Percentiles rank a stretch among this genome's conserved stretches.
phyloP scores from a whole-genome alignment of 345 rosid genomes.

The Eucalyptus erythrocorys region DNA sequence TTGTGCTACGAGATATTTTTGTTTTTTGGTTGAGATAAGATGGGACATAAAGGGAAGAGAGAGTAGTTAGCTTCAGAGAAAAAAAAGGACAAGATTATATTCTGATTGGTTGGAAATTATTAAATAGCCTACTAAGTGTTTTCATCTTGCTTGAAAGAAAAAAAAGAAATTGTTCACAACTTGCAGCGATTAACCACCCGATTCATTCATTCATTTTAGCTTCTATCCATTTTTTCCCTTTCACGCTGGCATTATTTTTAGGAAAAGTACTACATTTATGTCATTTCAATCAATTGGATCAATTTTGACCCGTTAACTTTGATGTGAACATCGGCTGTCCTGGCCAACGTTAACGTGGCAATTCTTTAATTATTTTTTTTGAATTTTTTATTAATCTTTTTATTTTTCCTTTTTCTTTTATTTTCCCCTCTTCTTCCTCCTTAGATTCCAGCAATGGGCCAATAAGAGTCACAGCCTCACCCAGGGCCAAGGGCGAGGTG shows the following conservation, averaged over 20 bases:
- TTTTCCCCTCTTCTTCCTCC: too few species aligned
- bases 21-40: neutral
- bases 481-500: too few species aligned
- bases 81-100: neutral
- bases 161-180: neutral
- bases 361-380: too few species aligned
- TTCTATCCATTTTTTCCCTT: neutral
- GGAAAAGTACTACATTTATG: too few species aligned
- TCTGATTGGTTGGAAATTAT: neutral
- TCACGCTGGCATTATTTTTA: neutral
- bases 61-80: neutral
- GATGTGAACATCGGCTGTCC: rapidly evolving
- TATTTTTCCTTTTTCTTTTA: too few species aligned
- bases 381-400: too few species aligned
- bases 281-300: rapidly evolving
- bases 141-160: neutral
- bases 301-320: too few species aligned
- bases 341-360: rapidly evolving
- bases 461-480: too few species aligned
- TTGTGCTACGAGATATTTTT: too few species aligned
- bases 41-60: neutral
- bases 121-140: neutral
- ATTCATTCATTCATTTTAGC: neutral
- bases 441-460: too few species aligned
- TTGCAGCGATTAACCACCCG: neutral